phyloP scores from a whole-genome alignment of 768 basidiomycete species.

The Sistotremastrum niveocremeum region DNA sequence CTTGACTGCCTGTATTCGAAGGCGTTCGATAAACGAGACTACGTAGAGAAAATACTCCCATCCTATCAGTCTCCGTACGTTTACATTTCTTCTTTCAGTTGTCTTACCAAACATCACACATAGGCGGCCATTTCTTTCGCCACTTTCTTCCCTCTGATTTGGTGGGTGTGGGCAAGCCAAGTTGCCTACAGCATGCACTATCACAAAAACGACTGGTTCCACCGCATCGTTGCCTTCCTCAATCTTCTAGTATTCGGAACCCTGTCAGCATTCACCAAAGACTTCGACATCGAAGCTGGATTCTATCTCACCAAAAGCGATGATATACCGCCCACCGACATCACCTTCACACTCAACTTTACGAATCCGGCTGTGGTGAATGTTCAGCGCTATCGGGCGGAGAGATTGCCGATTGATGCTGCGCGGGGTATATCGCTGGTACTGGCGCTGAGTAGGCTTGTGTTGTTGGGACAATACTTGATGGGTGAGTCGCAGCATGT shows the following conservation, averaged over 20 bases:
- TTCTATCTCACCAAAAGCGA: neutral
- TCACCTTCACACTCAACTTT: neutral
- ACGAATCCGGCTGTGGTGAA: neutral
- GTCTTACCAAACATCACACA: no score
- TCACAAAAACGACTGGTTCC: constrained; percentile 1
- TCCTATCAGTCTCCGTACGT: no score
- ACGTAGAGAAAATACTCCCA: no score
- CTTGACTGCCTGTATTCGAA: no score
- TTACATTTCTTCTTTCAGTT: no score
- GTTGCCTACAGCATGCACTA: constrained; percentile 1
- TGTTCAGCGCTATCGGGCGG: neutral
- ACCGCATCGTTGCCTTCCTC: constrained; percentile 2
- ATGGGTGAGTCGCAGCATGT: neutral
- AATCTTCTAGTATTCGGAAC: neutral
- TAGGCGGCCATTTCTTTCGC: neutral
- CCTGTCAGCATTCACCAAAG: neutral
- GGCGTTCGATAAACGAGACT: no score
- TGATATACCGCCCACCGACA: neutral
- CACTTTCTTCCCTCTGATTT: neutral
- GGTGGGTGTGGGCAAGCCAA: constrained; percentile 4
- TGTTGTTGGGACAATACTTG: neutral
- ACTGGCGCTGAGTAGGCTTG: neutral
- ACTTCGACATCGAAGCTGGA: neutral
- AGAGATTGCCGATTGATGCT: neutral
- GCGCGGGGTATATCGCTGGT: neutral